Base-by-base conservation (phyloP, 495 filamentous ascomycete species). In the Xylaria intraflava region DNA sequence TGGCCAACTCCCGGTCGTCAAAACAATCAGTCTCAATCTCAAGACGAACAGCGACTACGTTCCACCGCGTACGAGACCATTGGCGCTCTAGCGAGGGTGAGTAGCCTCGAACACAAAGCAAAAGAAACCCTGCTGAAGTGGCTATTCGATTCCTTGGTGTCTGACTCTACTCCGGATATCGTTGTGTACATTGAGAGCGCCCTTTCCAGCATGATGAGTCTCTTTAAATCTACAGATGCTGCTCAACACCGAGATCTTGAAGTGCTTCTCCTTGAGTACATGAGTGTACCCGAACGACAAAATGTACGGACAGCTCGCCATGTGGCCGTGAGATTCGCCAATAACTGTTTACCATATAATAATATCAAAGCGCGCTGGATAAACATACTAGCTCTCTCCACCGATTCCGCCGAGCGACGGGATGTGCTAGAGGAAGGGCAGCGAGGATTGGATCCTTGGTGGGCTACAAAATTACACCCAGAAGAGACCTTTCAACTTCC, bases 381-480 rank as follows among this genome's bases (percentile, higher is more conserved):
- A 43, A 80, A 95, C 69, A 74, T 96, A 27, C 76, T 96, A 55
- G 90, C 90, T 36, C 68, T 94, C 38, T 80, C 84, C 31, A 76
- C 76, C 17, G 78, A 78, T 1, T 70, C 73, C 4, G 73, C 76
- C 30, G 84, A 89, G 61, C 78, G 86, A 43, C 85, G 84, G 36
- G 92, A 96, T 62, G 82, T 95, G 0, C 67, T 88, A 0, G 93
- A 97, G 65, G 92, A 98, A 69, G 93, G 88, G 2, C 86, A 81
- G 52, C 90, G 91, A 65, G 93, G 93, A 2, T 78, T 95, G 1
- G 85, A 78, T 55, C 76, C 71, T 1, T 79, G 74, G 78, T 76
- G 64, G 64, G 58, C 58, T 17, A 64, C 56, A 65, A 44, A 74
- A 72, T 46, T 72, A 65, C 49, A 71, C 56, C 52, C 67, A 1